Evolutionary conservation across 192 early-diverging fungal species (phyloP).

Genomic region (Backusella psychrophila): DNA sequence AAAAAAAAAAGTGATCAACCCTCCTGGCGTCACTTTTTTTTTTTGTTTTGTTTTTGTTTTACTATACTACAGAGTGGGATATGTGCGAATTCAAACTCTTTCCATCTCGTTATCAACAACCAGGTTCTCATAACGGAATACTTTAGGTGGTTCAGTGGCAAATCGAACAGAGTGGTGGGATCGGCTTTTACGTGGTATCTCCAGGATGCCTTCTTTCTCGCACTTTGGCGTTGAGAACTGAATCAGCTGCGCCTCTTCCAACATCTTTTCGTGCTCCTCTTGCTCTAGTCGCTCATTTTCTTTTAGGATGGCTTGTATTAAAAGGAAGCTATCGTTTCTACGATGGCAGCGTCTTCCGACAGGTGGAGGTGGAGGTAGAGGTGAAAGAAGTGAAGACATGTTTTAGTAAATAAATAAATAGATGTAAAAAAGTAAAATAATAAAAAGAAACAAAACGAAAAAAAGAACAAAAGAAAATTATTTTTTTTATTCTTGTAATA

Average conservation of each 20-base stretch:
- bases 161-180: constrained; percentile 18
- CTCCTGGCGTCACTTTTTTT: too few species aligned
- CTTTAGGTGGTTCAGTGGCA: constrained; percentile 21
- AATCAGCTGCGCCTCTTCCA: constrained; percentile 1
- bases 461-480: not conserved
- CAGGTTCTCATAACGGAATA: constrained; percentile 1
- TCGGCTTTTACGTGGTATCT: constrained; percentile 9
- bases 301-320: constrained; percentile 10
- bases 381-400: constrained; percentile 12
- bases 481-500: not conserved
- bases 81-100: not conserved
- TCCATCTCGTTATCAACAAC: not conserved
- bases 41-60: not conserved
- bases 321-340: constrained; percentile 4
- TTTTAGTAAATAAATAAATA: not conserved
- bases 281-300: not conserved
- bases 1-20: not conserved
- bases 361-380: constrained; percentile 6
- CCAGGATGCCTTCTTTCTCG: not conserved
- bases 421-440: not conserved
- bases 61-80: not conserved
- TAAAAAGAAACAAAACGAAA: not conserved
- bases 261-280: constrained; percentile 2
- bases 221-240: not conserved
- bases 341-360: constrained; percentile 3